phyloP scores from a whole-genome alignment of 306 rosid genomes.

The Luffa acutangula region DNA sequence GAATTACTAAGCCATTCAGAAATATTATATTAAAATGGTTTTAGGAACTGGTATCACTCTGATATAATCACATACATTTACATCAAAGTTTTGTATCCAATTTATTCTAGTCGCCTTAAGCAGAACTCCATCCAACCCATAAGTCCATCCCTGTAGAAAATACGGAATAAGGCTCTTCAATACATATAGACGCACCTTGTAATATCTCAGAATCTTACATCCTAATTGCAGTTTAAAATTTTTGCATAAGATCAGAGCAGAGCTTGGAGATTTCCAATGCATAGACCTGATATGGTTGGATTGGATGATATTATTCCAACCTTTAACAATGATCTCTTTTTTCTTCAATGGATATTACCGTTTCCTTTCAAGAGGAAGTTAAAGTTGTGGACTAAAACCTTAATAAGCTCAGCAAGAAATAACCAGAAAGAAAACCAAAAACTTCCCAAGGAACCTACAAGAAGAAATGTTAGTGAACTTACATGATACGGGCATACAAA shows the following conservation, averaged over 20 bases:
- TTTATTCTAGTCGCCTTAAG: conserved; percentile 64
- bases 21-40: neutral
- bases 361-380: neutral
- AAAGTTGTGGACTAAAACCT: neutral
- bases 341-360: neutral
- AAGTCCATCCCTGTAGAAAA: conserved; percentile 79
- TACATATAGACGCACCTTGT: neutral
- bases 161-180: neutral
- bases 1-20: conserved; percentile 9
- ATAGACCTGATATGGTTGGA: neutral
- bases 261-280: neutral
- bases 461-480: conserved; percentile 17
- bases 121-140: conserved; percentile 74
- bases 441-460: neutral
- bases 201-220: neutral
- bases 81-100: conserved; percentile 62
- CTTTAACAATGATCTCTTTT: neutral
- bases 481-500: conserved; percentile 97
- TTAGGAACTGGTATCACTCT: neutral
- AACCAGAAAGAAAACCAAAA: neutral
- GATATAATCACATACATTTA: conserved; percentile 38
- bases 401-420: neutral
- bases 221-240: neutral
- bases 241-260: neutral
- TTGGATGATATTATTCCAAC: neutral